Evolutionary conservation across 1,139 yeast genomes (phyloP), one percentile per base, ranked within the genome.

Genomic region (Yamadazyma atmosphaerica): DNA sequence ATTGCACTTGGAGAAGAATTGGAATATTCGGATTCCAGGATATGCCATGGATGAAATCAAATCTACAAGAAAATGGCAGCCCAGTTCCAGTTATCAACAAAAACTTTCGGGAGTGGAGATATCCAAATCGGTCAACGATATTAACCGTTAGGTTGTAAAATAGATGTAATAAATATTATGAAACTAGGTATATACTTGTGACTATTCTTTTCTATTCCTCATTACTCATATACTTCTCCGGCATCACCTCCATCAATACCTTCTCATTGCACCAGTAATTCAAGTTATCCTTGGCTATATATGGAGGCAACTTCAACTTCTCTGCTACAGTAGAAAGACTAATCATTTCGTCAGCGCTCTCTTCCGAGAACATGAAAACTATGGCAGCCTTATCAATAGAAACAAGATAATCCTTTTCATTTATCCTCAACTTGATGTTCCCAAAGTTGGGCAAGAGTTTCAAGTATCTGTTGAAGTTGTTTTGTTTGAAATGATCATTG

Each of bases 21-120:
- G 98, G 98, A 90, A 90, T 58, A 87, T 92, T 44, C 77, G 95
- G 50, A 79, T 92, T 21, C 98, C 98, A 0, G 98, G 98, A 2
- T 88, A 83, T 60, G 79, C 95, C 13, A 79, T 88, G 50, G 98
- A 92, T 61, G 98, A 90, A 55, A 84, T 90, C 34, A 75, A 95
- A 51, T 80, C 87, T 45, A 83, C 88, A 17, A 73, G 96, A 50
- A 85, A 86, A 58, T 83, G 89, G 77, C 82, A 76, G 39, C 92
- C 97, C 3, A 81, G 86, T 31, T 61, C 76, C 16, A 66, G 79
- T 21, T 90, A 92, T 56, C 77, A 72, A 36, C 89, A 85, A 51
- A 86, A 86, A 60, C 64, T 70, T 12, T 54, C 51, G 34, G 62
- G 62, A n/a, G 60, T 58, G 15, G 62, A 56, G 28, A 56, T 58